Base-by-base conservation (phyloP, 495 filamentous ascomycete species). In the Penicillium psychrofluorescens region DNA sequence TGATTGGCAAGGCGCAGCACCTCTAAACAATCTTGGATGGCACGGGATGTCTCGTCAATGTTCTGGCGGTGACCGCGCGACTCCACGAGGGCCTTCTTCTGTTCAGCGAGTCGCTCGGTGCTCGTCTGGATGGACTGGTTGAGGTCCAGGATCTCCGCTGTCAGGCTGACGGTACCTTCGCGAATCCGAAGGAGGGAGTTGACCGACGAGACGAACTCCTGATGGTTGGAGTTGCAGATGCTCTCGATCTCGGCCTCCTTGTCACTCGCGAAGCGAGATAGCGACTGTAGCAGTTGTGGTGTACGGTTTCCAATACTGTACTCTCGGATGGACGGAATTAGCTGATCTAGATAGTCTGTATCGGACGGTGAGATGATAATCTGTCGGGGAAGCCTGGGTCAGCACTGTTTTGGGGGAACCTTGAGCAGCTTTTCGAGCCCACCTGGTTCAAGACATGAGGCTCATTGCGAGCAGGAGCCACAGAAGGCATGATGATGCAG, bases 121-220 rank as follows among this genome's bases (percentile, higher is more conserved):
- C 88, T 95, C n/a, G 81, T 72, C 63, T 96, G 94, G 36, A 97
- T 96, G 12, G 88, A 90, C 55, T 94, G 85, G 55, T 95, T 96
- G 45, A 99, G 74, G 46, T 86, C 78, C 46, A 97, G 71, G 46
- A 96, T 96, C 63, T 97, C 88, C n/a, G 83, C 76, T 0, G 90
- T 96, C 44, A 99, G 65, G 39, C 77, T 74, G 6, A 90, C 86
- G 0, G 90, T 95, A 10, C 88, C 90, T 63, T 95, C 85, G 38
- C 90, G 81, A 13, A 95, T 89, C 33, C 83, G 80, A 43, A 95
- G 86, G 13, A 99, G 79, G 52, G 95, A 87, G 55, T 91, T 92
- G 50, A 97, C 88, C 7, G 91, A 95, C 15, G 71, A 79, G 29
- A 97, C 83, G 56, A 99, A 99, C 45, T 95, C 92, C 56, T 97